Base-by-base conservation (phyloP, 495 filamentous ascomycete species). In the Apiosordaria backusii region DNA sequence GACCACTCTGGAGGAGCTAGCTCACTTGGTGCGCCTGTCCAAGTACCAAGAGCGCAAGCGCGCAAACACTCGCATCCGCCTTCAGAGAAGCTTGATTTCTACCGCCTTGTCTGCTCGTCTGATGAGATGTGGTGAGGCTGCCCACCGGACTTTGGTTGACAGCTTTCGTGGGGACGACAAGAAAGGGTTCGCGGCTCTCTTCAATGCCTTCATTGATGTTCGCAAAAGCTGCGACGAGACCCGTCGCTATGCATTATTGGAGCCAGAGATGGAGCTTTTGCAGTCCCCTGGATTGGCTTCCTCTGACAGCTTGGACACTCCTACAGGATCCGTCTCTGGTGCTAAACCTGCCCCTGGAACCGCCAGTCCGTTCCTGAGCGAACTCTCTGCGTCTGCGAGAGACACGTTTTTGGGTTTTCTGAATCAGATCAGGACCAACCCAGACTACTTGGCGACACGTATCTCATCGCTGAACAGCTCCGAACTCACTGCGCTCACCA, bases 101-200 rank as follows among this genome's bases (percentile, higher is more conserved):
- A 91, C 89, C 62, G 92, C 90, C 18, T 83, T 95, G 50, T 92
- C 89, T 60, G 86, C 92, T 67, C 90, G 93, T 62, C 83, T 96
- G 74, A 84, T 89, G 76, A 87, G 91, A 65, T 88, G 89, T 67
- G 90, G 90, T 62, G 88, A 90, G 70, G 86, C 90, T 54, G 87
- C 90, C 61, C 89, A 95, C 77, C 85, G 89, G 19, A 91, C 90
- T 68, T 81, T 99, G 72, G 91, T 95, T 68, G 93, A 99, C 72
- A 86, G 87, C 73, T 92, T 96, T 77, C 90, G 90, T 70, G 88
- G 89, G 58, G 93, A 96, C 74, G 92, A 97, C 77, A 96, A 95
- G 80, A 87, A 88, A 71, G 88, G 84, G 69, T 99, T 99, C 79
- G 90, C 89, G 62, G 86, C 85, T 72, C 81, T 97, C 57, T 97